These are phyloP conservation scores for Alectoria sarmentosa DNA, from an alignment of 495 filamentous ascomycete species.

Conservation along the genomic window DNA sequence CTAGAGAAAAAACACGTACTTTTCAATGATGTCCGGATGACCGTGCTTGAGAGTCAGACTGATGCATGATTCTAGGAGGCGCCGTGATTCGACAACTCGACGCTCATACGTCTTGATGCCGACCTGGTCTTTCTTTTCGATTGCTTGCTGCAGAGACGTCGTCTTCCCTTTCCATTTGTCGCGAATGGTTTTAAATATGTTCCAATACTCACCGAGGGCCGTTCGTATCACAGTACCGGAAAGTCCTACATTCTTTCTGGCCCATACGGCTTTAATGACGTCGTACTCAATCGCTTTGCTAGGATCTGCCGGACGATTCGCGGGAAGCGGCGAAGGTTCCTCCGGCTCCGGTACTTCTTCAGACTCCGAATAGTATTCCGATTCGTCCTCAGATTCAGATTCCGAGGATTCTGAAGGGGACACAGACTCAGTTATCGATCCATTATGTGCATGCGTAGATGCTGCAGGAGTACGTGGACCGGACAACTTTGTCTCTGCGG, in stretches of 20 bases:
- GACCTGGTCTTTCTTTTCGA: conserved; percentile 41
- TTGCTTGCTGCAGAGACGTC: conserved; percentile 50
- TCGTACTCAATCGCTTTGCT: conserved; percentile 54
- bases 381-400: conserved; percentile 45
- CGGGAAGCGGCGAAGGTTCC: conserved; percentile 49
- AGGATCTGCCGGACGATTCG: conserved; percentile 43
- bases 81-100: conserved; percentile 49
- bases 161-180: conserved; percentile 56
- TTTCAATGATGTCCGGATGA: conserved; percentile 57
- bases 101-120: conserved; percentile 38
- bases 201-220: conserved; percentile 51
- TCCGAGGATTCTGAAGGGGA: conserved; percentile 26
- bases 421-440: conserved; percentile 14
- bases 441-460: conserved; percentile 11
- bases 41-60: conserved; percentile 52
- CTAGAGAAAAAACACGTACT: conserved; percentile 43
- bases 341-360: conserved; percentile 38
- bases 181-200: conserved; percentile 53
- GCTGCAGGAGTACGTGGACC: conserved; percentile 18
- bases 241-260: conserved; percentile 39
- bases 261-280: conserved; percentile 58
- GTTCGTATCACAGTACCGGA: conserved; percentile 27
- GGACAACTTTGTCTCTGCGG: conserved; percentile 16
- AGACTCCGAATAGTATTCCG: conserved; percentile 41
- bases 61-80: conserved; percentile 53